Conservation (phyloP, 2,329 filamentous ascomycete species). For the Sporothrix brasiliensis region DNA sequence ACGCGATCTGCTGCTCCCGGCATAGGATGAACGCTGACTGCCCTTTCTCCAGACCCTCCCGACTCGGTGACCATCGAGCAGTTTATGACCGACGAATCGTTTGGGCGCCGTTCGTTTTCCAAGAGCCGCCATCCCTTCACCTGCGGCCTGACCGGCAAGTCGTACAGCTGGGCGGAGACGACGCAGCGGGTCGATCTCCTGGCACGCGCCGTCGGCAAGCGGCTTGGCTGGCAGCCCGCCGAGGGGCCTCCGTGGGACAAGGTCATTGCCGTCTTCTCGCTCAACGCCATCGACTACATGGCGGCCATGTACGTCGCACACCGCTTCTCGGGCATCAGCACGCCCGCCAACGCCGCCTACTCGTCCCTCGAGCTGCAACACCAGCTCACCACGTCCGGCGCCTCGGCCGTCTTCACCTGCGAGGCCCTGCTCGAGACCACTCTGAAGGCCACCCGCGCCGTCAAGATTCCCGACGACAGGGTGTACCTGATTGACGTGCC, state of each 20-base stretch:
- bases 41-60: constrained; percentile 56
- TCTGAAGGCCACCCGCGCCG: constrained; percentile 62
- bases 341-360: constrained; percentile 72
- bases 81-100: constrained; percentile 73
- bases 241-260: constrained; percentile 76
- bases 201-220: constrained; percentile 60
- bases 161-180: constrained; percentile 33
- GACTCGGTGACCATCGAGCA: constrained; percentile 74
- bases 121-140: constrained; percentile 51
- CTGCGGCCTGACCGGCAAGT: constrained; percentile 38
- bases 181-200: constrained; percentile 34
- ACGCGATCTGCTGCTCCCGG: background rate
- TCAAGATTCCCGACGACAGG: constrained; percentile 61
- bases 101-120: constrained; percentile 66
- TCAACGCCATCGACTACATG: constrained; percentile 70
- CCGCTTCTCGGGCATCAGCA: constrained; percentile 62
- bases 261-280: constrained; percentile 68
- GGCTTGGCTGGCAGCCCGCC: constrained; percentile 71
- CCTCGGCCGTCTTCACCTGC: constrained; percentile 71
- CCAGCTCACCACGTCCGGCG: constrained; percentile 66
- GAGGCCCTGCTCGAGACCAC: constrained; percentile 63
- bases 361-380: constrained; percentile 66
- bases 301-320: constrained; percentile 58
- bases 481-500: constrained; percentile 69
- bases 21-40: constrained; percentile 12